phyloP scores from a whole-genome alignment of 345 rosid genomes.

The Chamaenerion angustifolium region DNA sequence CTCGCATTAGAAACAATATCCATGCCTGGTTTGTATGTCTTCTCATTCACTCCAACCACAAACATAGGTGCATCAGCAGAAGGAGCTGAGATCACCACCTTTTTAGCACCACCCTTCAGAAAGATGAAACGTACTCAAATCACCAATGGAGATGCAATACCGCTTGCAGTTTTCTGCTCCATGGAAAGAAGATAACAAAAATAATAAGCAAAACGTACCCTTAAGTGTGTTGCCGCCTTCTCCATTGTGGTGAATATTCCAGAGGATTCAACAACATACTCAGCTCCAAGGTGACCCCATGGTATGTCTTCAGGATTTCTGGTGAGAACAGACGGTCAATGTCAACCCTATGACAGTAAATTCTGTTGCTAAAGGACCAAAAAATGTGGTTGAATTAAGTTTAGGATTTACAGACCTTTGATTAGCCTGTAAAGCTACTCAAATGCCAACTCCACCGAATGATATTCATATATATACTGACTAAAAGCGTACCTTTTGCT shows the following conservation, averaged over 20 bases:
- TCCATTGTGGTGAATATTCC: slow-evolving; percentile 31
- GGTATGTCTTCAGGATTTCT: slow-evolving; percentile 33
- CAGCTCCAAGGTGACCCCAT: slow-evolving; percentile 29
- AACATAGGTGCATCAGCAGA: slow-evolving; percentile 99
- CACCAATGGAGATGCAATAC: too few species aligned
- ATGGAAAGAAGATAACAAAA: background rate
- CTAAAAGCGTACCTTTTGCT: slow-evolving; percentile 49
- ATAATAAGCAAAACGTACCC: slow-evolving; percentile 23
- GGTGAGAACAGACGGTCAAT: background rate
- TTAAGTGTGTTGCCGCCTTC: slow-evolving; percentile 48
- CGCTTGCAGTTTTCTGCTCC: background rate
- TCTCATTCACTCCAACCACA: slow-evolving; percentile 95
- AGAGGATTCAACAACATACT: slow-evolving; percentile 32
- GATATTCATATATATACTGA: background rate
- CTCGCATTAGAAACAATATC: slow-evolving; percentile 97
- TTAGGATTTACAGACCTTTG: too few species aligned
- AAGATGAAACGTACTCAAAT: background rate
- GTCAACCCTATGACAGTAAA: too few species aligned
- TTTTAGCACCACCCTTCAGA: slow-evolving; percentile 86
- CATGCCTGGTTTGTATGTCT: slow-evolving; percentile 70
- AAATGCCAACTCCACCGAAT: background rate
- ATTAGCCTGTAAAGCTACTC: background rate
- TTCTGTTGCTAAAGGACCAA: too few species aligned
- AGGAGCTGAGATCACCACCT: slow-evolving; percentile 95
- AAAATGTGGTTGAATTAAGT: too few species aligned